Evolutionary conservation across 129 eudicot genomes (phyloP).

Genomic region (Rutidosis leptorrhynchoides): DNA sequence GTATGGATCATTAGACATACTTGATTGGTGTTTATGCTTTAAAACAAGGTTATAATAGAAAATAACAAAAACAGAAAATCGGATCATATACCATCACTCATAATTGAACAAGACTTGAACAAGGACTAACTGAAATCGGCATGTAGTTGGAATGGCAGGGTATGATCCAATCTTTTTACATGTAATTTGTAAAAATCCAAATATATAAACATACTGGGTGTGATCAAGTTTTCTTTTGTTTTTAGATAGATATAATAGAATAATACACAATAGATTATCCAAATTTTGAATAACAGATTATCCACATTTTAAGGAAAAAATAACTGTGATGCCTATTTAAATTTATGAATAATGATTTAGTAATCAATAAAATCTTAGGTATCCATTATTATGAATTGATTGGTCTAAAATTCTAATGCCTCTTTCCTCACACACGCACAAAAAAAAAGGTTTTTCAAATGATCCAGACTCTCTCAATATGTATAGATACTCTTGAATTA

Average conservation of each 20-base stretch:
- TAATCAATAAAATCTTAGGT: no score
- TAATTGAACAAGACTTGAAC: not conserved
- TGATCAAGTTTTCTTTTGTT: not conserved
- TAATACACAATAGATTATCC: no score
- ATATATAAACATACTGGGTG: not conserved
- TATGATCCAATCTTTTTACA: not conserved
- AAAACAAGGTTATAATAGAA: no score
- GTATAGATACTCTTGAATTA: no score
- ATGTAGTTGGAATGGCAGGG: not conserved
- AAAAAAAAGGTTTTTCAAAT: no score
- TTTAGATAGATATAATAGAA: no score
- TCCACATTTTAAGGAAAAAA: not conserved
- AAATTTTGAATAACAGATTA: no score
- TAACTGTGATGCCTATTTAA: no score
- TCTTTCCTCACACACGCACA: no score
- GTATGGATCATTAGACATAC: not conserved
- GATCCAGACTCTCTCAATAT: not conserved
- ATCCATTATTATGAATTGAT: no score
- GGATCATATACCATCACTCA: not conserved
- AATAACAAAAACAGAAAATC: not conserved
- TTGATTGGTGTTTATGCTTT: not conserved
- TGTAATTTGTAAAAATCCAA: not conserved
- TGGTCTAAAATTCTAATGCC: no score
- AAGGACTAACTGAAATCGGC: not conserved
- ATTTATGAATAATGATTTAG: no score